Conservation (phyloP, 2,329 filamentous ascomycete species). For the Acephala macrosclerotiorum region DNA sequence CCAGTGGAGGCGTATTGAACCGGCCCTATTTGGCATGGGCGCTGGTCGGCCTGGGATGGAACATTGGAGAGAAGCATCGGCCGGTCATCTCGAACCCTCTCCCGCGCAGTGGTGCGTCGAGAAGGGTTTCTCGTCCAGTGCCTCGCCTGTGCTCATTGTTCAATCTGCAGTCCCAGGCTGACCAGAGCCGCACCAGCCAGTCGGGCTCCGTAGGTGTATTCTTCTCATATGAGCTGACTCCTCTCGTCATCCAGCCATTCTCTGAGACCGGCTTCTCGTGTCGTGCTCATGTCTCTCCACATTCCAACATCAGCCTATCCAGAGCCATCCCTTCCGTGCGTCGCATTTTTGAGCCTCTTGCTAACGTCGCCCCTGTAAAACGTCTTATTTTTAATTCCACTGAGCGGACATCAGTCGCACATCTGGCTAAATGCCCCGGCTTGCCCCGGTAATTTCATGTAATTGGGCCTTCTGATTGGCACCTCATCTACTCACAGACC, state of each 20-base stretch:
- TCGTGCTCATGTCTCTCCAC: background rate
- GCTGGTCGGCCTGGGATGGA: background rate
- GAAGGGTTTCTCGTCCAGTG: too few species aligned
- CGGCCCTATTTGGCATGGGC: background rate
- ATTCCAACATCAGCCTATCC: constrained; percentile 13
- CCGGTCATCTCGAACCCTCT: background rate
- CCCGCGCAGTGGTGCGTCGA: background rate
- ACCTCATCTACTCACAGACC: background rate
- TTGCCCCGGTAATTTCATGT: background rate
- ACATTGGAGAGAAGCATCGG: background rate
- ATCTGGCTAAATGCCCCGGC: background rate
- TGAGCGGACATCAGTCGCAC: background rate
- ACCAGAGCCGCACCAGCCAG: constrained; percentile 7
- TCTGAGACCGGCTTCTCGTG: too few species aligned
- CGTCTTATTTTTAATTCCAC: constrained; percentile 4
- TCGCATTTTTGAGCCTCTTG: constrained; percentile 9
- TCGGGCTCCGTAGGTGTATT: background rate
- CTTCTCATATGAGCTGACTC: background rate
- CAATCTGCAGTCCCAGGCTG: background rate
- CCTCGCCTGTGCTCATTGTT: background rate
- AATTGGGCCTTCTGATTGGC: background rate
- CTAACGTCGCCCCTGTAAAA: background rate
- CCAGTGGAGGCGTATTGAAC: constrained; percentile 7
- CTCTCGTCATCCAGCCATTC: too few species aligned
- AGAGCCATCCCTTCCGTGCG: background rate